A percentile compares a stretch with the other conserved stretches of the same genome.
Conservation (phyloP, 306 rosid genomes). For the Sphenostylis stenocarpa region DNA sequence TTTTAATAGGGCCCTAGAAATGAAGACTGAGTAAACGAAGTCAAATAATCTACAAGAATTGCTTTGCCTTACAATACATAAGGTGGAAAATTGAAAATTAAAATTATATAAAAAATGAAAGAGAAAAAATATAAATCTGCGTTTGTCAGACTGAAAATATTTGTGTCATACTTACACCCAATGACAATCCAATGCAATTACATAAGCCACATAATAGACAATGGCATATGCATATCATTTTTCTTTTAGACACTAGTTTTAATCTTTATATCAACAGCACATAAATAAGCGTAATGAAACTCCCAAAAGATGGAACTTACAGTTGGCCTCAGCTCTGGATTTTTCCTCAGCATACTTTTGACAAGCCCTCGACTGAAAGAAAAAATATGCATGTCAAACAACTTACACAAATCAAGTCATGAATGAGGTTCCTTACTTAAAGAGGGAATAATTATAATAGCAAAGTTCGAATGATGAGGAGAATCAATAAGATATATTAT, state of each 20-base stretch:
- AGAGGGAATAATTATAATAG: not conserved
- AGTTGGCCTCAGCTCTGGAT: conserved; percentile 96
- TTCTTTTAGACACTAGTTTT: not conserved
- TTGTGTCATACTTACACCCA: not conserved
- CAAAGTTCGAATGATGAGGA: conserved; percentile 14
- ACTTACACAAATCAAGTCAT: not conserved
- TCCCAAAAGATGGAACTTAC: conserved; percentile 52
- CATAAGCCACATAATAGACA: not conserved
- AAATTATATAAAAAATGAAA: not conserved
- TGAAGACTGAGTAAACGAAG: not conserved
- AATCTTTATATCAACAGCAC: not conserved
- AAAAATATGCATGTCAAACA: conserved; percentile 28
- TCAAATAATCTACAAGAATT: not conserved
- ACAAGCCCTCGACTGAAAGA: conserved; percentile 87
- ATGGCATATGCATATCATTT: not conserved
- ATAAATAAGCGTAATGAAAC: conserved; percentile 8
- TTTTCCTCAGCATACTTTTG: conserved; percentile 95
- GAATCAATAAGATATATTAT: not conserved
- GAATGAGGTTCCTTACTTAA: not conserved
- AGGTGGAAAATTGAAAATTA: not conserved
- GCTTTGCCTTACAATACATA: not conserved
- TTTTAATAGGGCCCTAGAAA: not conserved
- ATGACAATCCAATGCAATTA: not conserved
- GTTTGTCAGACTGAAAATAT: not conserved
- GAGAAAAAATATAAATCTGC: not conserved